phyloP scores from a whole-genome alignment of 345 rosid species.

The Microcos paniculata region DNA sequence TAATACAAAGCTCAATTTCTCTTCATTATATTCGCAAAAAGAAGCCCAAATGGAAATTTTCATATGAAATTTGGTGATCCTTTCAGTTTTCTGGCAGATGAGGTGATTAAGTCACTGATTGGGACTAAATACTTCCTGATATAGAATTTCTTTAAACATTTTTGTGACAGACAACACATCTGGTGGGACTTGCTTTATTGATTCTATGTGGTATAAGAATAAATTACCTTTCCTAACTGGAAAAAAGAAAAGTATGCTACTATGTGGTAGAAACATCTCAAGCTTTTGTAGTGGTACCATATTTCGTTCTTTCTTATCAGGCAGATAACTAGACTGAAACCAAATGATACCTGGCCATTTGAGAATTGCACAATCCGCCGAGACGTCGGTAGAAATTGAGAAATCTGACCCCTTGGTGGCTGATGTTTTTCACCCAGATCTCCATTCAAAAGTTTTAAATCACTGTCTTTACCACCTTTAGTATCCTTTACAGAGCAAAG shows the following conservation, averaged over 20 bases:
- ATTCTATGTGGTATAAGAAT: not conserved
- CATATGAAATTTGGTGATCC: not conserved
- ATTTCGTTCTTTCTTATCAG: not conserved
- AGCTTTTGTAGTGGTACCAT: not conserved
- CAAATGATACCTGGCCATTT: constrained; percentile 71
- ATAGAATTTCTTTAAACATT: not conserved
- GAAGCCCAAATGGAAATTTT: not conserved
- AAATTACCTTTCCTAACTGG: not conserved
- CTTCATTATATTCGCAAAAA: not conserved
- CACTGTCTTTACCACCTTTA: constrained; percentile 29
- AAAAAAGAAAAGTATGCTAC: not conserved
- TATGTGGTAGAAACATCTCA: not conserved
- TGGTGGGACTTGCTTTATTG: not conserved
- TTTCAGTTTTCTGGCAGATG: not conserved
- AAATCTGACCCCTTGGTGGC: constrained; percentile 39
- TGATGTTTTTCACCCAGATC: constrained; percentile 21
- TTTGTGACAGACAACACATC: not conserved
- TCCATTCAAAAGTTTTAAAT: constrained; percentile 33
- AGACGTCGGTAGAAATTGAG: constrained; percentile 96
- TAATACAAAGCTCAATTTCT: not conserved
- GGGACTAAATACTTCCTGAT: not conserved
- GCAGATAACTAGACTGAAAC: not conserved
- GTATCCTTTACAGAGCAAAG: constrained; percentile 57
- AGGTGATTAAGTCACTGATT: not conserved
- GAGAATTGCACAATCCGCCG: constrained; percentile 91